Evolutionary conservation across 2,329 filamentous ascomycete species (phyloP), one percentile per base, ranked within the genome.

Genomic region (Sphaerulina populicola): DNA sequence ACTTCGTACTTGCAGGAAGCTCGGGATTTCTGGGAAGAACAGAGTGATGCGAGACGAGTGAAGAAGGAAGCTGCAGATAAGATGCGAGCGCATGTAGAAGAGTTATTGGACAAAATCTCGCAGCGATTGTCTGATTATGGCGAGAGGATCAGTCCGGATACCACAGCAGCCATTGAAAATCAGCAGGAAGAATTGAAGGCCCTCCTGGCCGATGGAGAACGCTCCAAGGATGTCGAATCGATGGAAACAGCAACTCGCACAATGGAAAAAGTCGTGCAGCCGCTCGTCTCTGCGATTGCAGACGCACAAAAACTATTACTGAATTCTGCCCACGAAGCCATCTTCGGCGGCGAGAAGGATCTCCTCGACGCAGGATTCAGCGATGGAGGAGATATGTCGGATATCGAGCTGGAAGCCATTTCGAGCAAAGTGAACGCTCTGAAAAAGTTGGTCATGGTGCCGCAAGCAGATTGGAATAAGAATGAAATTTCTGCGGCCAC

Each of bases 1-100:
- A 70, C 68, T 5, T 66, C 60, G 23, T 69, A 69, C 55, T 63
- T 62, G 4, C 60, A 60, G 18, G 67, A 70, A 55, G 64, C 61
- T n/a, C 57, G 56, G 49, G 67, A 69, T 14, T 69, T 68, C 52
- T 69, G 67, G 67, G 44, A 52, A 8, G 66, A 68, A 52, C 62
- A 66, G 31, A 53, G 53, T 11, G 57, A 61, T 33, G 40, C 49
- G 1, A 58, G 62, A 30, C 60, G 61, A 37, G 54, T 57, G 18
- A 60, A 58, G 52, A 53, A 55, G 27, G 55, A 61, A 40, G 29
- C 47, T 5, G 12, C 64, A 14, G 58, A 52, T 4, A 56, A 57
- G 27, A 57, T 50, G 14, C 56, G 59, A 27, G 23, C 51, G 27
- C 61, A 61, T 15, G 62, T 60, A 4, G 55, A 56, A 14, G 58